Base-by-base conservation (phyloP, 306 rosid genomes). In the Mimosa bimucronata region DNA sequence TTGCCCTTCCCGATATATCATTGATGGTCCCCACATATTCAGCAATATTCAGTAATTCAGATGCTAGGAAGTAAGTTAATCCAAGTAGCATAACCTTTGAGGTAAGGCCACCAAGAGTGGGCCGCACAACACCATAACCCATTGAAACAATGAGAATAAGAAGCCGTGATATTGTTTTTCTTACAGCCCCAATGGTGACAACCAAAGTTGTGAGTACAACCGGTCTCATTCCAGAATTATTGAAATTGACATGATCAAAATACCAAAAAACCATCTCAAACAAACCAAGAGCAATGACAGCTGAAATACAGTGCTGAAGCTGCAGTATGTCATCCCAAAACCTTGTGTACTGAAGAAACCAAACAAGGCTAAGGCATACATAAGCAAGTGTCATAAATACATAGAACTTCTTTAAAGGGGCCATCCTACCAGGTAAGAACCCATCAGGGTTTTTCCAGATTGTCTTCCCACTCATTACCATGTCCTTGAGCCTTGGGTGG, bases 71-170 rank as follows among this genome's bases (percentile, higher is more conserved):
- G 87, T 91, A 92, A 60, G 98, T 91, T 77, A 86, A 48, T 77
- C 98, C 98, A 73, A 95, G 92, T 71, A 91, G 88, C 84, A 95
- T 84, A 83, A 95, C 98, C 88, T 95, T 92, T 76, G 98, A 91
- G 69, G 98, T 91, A 80, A 95, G 94, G 78, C 98, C 98, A 73
- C 98, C 98, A 64, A 95, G 94, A 52, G 98, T 95, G 41, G 98
- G 97, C 78, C 98, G 87, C 83, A 95, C 97, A 73, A 95, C 98
- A 42, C 98, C 98, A 84, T 95, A 95, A 71, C 98, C 98, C 98
- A 95, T 95, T 30, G 98, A 88, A 83, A 95, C 93, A 52, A 86
- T 87, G 66, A 92, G 97, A 58, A 95, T 89, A 76, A 95, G 97
- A 75, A 95, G 88, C 1, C 97, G 91, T 46, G 94, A 85, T 76